Evolutionary conservation across 257 asterid species (phyloP), one percentile per base, ranked within the genome.

Genomic region (Fraxinus pennsylvanica): DNA sequence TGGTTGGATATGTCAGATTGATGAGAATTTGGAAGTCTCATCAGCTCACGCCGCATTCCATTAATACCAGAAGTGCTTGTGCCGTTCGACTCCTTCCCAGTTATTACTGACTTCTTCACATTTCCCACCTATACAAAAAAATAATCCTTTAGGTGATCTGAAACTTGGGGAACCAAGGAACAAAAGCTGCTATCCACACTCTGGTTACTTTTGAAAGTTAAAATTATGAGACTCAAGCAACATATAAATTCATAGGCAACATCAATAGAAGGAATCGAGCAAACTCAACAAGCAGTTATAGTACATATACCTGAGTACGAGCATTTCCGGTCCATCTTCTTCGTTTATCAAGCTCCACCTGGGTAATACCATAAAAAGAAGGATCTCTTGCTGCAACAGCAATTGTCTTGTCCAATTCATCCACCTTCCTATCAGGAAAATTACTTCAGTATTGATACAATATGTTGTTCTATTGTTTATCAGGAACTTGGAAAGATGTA

Each of bases 281-380:
- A 76, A 15, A 25, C 13, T 71, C 36, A 6, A 77, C 21, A 32
- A 17, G 14, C 61, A 13, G 29, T 63, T 2, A 76, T 13, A 54
- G 59, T 25, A 52, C 22, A 27, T 73, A 74, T 84, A 96, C 99
- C 97, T 96, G 99, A 47, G 84, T 79, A 15, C 91, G 96, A 80
- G 99, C 97, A 88, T 85, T 90, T 88, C 86, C 88, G 71, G 97
- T 96, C 98, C 99, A 96, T 84, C 92, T 90, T 84, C 92, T 92
- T 81, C 99, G 81, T 71, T 85, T 96, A 74, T 88, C 97, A 73
- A 96, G 97, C 89, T 96, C 99, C 63, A 65, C 85, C 67, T 92
- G 91, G 84, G 84, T 84, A 59, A 89, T 90, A 82, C 98, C 96
- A 84, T 92, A 96, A 80, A 82, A 76, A 77, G 92, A 65, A 78